Evolutionary conservation across 768 basidiomycete species (phyloP).

Genomic region (Termitomyces sp.): DNA sequence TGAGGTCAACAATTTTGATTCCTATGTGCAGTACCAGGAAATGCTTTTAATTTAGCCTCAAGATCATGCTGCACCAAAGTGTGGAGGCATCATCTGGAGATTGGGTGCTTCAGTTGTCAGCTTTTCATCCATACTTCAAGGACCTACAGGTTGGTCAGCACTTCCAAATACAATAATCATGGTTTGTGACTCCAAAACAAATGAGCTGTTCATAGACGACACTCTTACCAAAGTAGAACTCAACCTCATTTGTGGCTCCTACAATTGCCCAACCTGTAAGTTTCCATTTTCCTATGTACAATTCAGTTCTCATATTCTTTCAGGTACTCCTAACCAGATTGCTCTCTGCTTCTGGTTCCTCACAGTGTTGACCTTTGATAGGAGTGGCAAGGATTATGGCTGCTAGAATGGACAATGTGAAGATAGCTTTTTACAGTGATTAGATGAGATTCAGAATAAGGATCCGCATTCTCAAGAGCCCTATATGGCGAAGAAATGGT

Average conservation of each 20-base stretch:
- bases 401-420: too few relatives aligned
- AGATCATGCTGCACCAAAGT: constrained; percentile 8
- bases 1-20: background rate
- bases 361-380: background rate
- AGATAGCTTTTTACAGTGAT: background rate
- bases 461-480: background rate
- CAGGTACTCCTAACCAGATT: too few relatives aligned
- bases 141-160: too few relatives aligned
- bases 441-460: background rate
- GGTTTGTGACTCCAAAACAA: too few relatives aligned
- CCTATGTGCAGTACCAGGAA: too few relatives aligned
- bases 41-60: background rate
- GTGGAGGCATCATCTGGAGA: constrained; percentile 13
- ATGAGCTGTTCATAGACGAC: too few relatives aligned
- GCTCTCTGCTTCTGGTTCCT: constrained; percentile 13
- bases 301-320: background rate
- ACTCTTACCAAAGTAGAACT: too few relatives aligned
- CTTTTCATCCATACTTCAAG: too few relatives aligned
- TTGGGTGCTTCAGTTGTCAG: constrained; percentile 2
- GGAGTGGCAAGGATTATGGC: background rate
- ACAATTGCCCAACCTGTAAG: constrained; percentile 12
- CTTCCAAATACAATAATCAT: too few relatives aligned
- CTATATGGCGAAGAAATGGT: too few relatives aligned
- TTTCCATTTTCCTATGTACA: background rate
- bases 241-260: too few relatives aligned